Evolutionary conservation across 140 eudicot genomes (phyloP).

Genomic region (Stevia rebaudiana): DNA sequence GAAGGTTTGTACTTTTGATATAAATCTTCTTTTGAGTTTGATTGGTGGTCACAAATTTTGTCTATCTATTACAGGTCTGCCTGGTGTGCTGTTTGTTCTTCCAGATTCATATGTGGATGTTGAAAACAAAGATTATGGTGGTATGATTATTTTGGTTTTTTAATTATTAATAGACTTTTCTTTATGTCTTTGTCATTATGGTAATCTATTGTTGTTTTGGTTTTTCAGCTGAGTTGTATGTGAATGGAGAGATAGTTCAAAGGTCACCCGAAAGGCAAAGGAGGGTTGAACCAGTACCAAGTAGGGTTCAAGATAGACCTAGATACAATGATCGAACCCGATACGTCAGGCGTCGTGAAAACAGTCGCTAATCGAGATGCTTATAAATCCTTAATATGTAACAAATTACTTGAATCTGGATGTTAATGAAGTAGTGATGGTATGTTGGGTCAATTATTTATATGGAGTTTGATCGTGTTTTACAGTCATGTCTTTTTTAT

Average conservation of each 20-base stretch:
- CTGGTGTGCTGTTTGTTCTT: slow-evolving; percentile 84
- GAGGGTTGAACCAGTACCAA: slow-evolving; percentile 90
- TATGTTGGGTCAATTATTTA: slow-evolving; percentile 6
- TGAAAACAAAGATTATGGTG: slow-evolving; percentile 92
- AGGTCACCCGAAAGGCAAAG: slow-evolving; percentile 85
- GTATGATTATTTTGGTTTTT: slow-evolving; percentile 24
- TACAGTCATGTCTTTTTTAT: neutral
- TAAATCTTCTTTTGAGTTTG: neutral
- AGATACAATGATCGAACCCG: slow-evolving; percentile 86
- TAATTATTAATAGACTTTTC: neutral
- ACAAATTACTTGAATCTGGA: neutral
- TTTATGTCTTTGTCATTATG: neutral
- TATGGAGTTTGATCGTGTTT: neutral
- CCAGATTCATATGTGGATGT: slow-evolving; percentile 96
- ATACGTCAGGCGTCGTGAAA: slow-evolving; percentile 82
- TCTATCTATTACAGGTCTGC: slow-evolving; percentile 44
- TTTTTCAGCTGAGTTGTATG: slow-evolving; percentile 68
- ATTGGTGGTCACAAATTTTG: neutral
- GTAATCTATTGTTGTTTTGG: neutral
- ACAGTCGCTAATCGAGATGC: slow-evolving; percentile 35
- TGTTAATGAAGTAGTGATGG: neutral
- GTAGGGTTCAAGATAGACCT: slow-evolving; percentile 71
- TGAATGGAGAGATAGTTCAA: slow-evolving; percentile 87
- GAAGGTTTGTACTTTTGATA: slow-evolving; percentile 48
- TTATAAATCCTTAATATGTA: neutral